phyloP scores from a whole-genome alignment of 768 basidiomycete genomes.

The Crepidotus variabilis region DNA sequence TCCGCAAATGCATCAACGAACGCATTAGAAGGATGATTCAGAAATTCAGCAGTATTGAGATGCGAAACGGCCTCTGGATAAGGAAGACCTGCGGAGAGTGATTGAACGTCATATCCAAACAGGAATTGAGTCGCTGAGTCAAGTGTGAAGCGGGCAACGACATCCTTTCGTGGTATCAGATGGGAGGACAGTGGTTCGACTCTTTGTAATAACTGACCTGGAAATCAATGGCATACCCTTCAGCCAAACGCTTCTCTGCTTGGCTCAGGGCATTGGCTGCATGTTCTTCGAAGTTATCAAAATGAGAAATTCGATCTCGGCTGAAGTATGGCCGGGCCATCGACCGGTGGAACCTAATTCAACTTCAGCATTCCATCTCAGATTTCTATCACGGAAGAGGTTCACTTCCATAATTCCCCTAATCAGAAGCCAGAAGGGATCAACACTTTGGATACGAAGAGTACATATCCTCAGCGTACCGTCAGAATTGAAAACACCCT shows the following conservation, averaged over 20 bases:
- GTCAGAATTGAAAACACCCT: constrained; percentile 68
- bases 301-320: constrained; percentile 56
- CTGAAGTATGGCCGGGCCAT: constrained; percentile 65
- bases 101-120: constrained; percentile 55
- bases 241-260: constrained; percentile 43
- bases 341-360: constrained; percentile 32
- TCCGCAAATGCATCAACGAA: constrained; percentile 48
- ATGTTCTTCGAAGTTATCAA: constrained; percentile 57
- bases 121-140: constrained; percentile 67
- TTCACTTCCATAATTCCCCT: no score
- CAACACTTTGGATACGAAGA: neutral
- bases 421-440: neutral
- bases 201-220: constrained; percentile 41
- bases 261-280: constrained; percentile 38
- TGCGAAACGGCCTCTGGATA: constrained; percentile 42
- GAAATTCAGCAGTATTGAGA: constrained; percentile 16
- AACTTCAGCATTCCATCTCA: no score
- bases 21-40: constrained; percentile 29
- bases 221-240: constrained; percentile 55
- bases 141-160: constrained; percentile 60
- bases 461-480: constrained; percentile 28
- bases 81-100: constrained; percentile 46
- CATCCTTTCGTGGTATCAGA: no score
- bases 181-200: no score
- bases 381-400: no score